Evolutionary conservation across 768 basidiomycete genomes (phyloP).

Genomic region (Lactarius hatsudake): DNA sequence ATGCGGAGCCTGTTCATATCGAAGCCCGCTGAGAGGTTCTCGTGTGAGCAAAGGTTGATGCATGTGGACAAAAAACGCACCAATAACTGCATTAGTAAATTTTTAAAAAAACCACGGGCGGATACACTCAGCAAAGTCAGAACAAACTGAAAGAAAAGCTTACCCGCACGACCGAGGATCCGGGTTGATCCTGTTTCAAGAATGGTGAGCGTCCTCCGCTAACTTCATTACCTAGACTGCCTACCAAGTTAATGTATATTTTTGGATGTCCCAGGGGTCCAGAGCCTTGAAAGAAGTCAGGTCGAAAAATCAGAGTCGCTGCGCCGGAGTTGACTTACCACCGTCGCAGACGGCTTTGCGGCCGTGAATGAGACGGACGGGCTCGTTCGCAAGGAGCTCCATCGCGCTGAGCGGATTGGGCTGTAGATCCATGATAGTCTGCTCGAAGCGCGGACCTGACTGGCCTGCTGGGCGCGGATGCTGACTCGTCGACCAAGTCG

Average conservation of each 20-base stretch:
- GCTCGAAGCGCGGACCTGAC: constrained; percentile 85
- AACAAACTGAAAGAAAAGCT: constrained; percentile 36
- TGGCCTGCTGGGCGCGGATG: constrained; percentile 56
- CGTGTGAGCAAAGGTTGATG: neutral
- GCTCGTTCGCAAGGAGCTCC: constrained; percentile 83
- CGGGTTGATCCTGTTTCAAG: constrained; percentile 71
- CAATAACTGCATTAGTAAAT: constrained; percentile 42
- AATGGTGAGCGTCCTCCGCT: constrained; percentile 11
- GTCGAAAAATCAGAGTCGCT: neutral
- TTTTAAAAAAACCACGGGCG: constrained; percentile 5
- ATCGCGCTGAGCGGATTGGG: constrained; percentile 89
- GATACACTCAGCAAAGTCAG: constrained; percentile 3
- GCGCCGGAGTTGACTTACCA: constrained; percentile 52
- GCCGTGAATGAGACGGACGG: constrained; percentile 74
- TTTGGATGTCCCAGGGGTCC: constrained; percentile 96
- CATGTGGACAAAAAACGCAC: constrained; percentile 32
- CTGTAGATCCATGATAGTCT: constrained; percentile 83
- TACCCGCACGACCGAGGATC: constrained; percentile 88
- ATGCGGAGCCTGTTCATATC: constrained; percentile 83
- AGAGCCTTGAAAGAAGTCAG: constrained; percentile 54
- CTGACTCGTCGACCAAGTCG: constrained; percentile 87
- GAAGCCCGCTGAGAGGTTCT: constrained; percentile 62
- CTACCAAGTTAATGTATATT: constrained; percentile 91
- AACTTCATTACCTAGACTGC: constrained; percentile 32
- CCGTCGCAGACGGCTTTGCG: constrained; percentile 93